phyloP scores from a whole-genome alignment of 306 rosid species.

The Ormosia semicastrata region DNA sequence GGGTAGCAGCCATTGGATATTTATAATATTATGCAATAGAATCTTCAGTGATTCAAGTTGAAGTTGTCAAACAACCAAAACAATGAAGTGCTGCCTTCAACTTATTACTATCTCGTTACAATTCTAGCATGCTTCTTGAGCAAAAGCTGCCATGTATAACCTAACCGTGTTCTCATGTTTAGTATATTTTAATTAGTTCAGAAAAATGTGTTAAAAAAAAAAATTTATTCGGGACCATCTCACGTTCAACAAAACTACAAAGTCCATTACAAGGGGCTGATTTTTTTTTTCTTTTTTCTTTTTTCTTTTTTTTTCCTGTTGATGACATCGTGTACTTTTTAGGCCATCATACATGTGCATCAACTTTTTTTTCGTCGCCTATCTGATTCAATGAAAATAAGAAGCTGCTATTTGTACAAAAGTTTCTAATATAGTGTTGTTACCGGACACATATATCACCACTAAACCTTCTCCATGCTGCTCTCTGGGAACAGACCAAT shows the following conservation, averaged over 20 bases:
- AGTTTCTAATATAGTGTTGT: background rate
- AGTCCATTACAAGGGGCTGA: background rate
- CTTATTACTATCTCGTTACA: background rate
- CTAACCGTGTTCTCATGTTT: background rate
- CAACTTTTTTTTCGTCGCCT: background rate
- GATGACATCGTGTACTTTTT: background rate
- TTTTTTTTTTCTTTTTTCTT: background rate
- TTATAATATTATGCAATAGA: background rate
- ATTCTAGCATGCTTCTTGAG: background rate
- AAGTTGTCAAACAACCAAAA: background rate
- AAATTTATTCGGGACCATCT: background rate
- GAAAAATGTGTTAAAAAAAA: background rate
- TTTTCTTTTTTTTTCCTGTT: background rate
- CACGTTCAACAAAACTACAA: background rate
- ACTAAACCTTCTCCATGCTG: background rate
- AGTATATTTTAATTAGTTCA: background rate
- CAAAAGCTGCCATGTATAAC: background rate
- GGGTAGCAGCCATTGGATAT: background rate
- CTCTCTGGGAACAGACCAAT: background rate
- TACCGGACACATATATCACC: background rate
- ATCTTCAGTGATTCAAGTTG: background rate
- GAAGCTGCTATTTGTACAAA: background rate
- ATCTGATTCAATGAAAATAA: background rate
- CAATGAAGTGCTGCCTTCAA: background rate
- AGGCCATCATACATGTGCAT: background rate